Evolutionary conservation across 495 filamentous ascomycete species (phyloP).

Genomic region (Penicillium subrubescens): DNA sequence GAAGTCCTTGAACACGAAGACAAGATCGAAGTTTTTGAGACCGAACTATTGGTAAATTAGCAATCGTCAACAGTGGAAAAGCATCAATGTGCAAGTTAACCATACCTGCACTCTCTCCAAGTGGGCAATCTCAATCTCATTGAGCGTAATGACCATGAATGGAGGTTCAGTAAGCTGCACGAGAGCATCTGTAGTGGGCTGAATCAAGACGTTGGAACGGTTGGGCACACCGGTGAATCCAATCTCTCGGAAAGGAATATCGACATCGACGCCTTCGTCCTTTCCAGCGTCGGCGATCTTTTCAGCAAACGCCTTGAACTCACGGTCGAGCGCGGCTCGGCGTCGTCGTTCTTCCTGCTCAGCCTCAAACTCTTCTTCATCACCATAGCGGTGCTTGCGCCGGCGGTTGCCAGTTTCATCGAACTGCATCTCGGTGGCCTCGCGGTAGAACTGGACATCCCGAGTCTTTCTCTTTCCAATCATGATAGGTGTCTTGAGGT

Average conservation of each 20-base stretch:
- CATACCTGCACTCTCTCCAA: conserved; percentile 86
- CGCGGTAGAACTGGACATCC: conserved; percentile 97
- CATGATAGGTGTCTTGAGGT: conserved; percentile 97
- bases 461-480: conserved; percentile 99
- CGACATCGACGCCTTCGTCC: conserved; percentile 81
- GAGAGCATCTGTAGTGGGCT: conserved; percentile 97
- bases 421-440: conserved; percentile 98
- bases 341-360: conserved; percentile 96
- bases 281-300: conserved; percentile 93
- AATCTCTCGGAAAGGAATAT: conserved; percentile 95
- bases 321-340: conserved; percentile 85
- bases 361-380: conserved; percentile 98
- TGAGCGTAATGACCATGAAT: conserved; percentile 90
- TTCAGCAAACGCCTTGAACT: conserved; percentile 96
- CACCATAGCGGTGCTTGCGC: conserved; percentile 96
- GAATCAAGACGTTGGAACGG: conserved; percentile 90
- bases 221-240: conserved; percentile 96
- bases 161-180: conserved; percentile 97
- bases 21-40: conserved; percentile 98
- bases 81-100: background rate
- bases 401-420: conserved; percentile 98
- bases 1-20: conserved; percentile 98
- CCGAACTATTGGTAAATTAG: conserved; percentile 65
- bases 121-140: conserved; percentile 96
- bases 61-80: background rate